phyloP scores from a whole-genome alignment of 352 stramenopile genomes.

The Achlya hypogyna region DNA sequence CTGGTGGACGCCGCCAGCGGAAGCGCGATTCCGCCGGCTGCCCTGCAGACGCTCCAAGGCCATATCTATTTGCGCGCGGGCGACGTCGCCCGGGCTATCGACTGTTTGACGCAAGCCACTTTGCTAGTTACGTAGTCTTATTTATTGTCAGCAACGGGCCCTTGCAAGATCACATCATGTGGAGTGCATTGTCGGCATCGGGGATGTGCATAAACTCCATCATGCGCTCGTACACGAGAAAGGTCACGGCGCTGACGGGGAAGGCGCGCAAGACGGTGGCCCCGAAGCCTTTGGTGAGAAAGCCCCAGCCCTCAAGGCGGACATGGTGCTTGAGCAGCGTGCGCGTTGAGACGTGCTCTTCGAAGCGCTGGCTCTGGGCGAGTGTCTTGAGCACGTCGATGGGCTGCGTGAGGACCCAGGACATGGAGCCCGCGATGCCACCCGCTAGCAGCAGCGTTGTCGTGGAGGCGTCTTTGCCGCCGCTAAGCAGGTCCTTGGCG shows the following conservation, averaged over 20 bases:
- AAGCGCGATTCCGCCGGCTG: too few relatives aligned
- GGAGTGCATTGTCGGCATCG: background rate
- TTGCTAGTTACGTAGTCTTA: background rate
- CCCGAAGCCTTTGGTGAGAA: constrained; percentile 76
- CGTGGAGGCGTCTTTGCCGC: constrained; percentile 42
- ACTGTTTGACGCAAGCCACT: too few relatives aligned
- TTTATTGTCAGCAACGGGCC: background rate
- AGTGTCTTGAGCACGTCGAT: constrained; percentile 87
- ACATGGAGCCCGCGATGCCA: constrained; percentile 63
- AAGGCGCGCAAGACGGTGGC: constrained; percentile 77
- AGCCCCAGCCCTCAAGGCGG: constrained; percentile 38
- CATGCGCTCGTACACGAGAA: constrained; percentile 77
- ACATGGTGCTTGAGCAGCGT: constrained; percentile 40
- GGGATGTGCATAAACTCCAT: constrained; percentile 53
- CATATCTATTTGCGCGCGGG: background rate
- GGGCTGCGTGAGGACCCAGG: constrained; percentile 70
- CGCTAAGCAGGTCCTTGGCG: constrained; percentile 45
- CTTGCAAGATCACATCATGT: background rate
- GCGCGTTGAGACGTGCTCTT: constrained; percentile 32
- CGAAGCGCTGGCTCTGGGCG: constrained; percentile 65
- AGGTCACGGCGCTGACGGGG: constrained; percentile 77
- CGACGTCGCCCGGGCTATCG: background rate
- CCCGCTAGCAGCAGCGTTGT: constrained; percentile 60
- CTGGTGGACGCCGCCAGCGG: too few relatives aligned
- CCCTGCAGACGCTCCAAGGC: background rate